Base-by-base conservation (phyloP, 306 rosid genomes). In the Vigna reflexopilosa region DNA sequence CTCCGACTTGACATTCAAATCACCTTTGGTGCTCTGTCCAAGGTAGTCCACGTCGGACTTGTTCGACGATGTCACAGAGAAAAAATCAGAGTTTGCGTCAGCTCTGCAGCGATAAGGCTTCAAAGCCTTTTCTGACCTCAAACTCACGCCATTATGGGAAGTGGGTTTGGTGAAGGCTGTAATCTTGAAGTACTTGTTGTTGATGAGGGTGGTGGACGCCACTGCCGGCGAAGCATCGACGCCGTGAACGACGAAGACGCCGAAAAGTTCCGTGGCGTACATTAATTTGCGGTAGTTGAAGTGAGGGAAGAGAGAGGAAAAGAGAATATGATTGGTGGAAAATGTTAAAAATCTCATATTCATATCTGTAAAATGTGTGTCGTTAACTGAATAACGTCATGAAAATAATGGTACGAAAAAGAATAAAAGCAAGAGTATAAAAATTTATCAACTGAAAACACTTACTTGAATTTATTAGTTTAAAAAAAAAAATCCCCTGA, bases 11-110 rank as follows among this genome's bases (percentile, higher is more conserved):
- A 94, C 84, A 71, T 94, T 92, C 88, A 94, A 91, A 82, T 95
- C 99, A 45, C 99, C 99, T 82, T 89, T 93, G 62, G 99, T 95
- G 83, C 96, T 95, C 78, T 95, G 81, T 11, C 99, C 99, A 2
- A 95, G 89, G 78, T 95, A 95, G 80, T 95, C 99, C 75, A 95
- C 92, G 9, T 90, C 99, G 62, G 70, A 82, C 82, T 84, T 85
- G 42, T 80, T 77, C 0, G 98, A 84, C 15, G 93, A 87, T 0
- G 97, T 91, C 10, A 93, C 87, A 0, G 98, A 91, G 85, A 95
- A 95, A 62, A 84, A 80, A 26, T 83, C 91, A 2, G 94, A 49
- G 77, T 80, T 83, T 26, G 87, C 85, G 69, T 83, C 90, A 65
- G 85, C 78, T 32, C 66, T 81, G 75, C 85, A 68, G 7, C 88